A percentile compares a stretch with the other conserved stretches of the same genome.
phyloP scores from a whole-genome alignment of 2,329 filamentous ascomycete species.

The Ophiostoma novo-ulmi region DNA sequence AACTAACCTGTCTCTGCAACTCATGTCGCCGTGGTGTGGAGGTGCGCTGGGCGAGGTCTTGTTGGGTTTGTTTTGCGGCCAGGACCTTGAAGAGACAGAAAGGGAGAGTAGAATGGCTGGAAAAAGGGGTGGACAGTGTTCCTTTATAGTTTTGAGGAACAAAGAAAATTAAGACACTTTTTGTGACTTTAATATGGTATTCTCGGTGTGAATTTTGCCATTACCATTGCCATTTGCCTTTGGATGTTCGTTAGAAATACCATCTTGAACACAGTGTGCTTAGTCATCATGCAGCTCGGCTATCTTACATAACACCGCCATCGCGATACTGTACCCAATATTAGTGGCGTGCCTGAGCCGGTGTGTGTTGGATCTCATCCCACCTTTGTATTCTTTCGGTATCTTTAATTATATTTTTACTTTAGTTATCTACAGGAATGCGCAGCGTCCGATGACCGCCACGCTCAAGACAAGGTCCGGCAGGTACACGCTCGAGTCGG shows the following conservation, averaged over 20 bases:
- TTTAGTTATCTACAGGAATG: neutral
- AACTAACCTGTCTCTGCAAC: no score
- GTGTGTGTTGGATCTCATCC: neutral
- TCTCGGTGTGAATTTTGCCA: neutral
- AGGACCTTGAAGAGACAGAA: neutral
- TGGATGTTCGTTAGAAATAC: neutral
- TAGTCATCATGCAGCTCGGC: conserved; percentile 9
- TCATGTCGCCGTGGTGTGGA: neutral
- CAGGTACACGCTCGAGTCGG: conserved; percentile 12
- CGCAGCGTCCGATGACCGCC: neutral
- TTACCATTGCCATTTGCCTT: neutral
- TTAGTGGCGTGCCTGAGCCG: neutral
- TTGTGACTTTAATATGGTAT: neutral
- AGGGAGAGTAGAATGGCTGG: neutral
- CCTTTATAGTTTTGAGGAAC: neutral
- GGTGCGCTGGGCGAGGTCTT: neutral
- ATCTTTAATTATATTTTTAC: neutral
- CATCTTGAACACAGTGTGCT: neutral
- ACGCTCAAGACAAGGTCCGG: conserved; percentile 12
- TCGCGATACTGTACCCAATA: neutral
- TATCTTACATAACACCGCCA: conserved; percentile 1
- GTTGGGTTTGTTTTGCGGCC: neutral
- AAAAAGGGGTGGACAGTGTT: neutral
- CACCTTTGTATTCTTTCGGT: neutral
- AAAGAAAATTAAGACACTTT: neutral